Evolutionary conservation across 1,284 basidiomycete genomes (phyloP).

Genomic region (Phylloboletellus chloephorus): DNA sequence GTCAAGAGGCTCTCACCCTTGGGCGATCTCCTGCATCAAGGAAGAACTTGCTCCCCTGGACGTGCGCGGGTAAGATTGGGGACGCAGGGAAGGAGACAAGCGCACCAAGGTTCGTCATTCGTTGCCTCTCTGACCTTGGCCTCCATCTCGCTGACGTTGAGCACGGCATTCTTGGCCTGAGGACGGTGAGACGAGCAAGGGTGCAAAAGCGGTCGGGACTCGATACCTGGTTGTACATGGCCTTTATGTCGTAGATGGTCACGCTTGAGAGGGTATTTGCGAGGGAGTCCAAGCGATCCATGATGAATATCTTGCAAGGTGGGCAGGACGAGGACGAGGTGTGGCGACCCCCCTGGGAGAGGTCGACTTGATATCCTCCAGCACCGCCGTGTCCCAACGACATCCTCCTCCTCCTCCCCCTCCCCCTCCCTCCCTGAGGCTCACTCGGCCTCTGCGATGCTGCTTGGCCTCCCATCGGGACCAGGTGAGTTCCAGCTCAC

Average conservation of each 20-base stretch:
- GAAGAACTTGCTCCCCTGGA: conserved; percentile 95
- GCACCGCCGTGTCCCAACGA: no score
- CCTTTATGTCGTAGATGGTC: conserved; percentile 90
- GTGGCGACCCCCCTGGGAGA: conserved; percentile 20
- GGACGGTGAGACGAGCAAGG: conserved; percentile 10
- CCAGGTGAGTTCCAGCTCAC: conserved; percentile 8
- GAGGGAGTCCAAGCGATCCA: conserved; percentile 65
- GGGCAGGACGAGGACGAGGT: background rate
- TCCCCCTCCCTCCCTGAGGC: no score
- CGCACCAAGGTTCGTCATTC: conserved; percentile 95
- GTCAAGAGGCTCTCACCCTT: conserved; percentile 59
- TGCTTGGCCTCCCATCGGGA: background rate
- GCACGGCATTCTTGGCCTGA: conserved; percentile 83
- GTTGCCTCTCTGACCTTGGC: conserved; percentile 96
- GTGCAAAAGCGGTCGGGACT: background rate
- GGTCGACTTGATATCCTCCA: no score
- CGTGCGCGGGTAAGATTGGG: conserved; percentile 4
- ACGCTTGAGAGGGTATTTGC: conserved; percentile 66
- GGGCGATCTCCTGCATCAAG: conserved; percentile 97
- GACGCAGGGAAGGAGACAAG: conserved; percentile 7
- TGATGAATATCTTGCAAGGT: conserved; percentile 24
- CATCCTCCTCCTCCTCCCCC: no score
- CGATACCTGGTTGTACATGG: conserved; percentile 84
- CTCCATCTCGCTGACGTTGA: conserved; percentile 97
- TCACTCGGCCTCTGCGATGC: conserved; percentile 12